Evolutionary conservation across 768 basidiomycete species (phyloP), one percentile per base, ranked within the genome.

Genomic region (Rhodosporidiobolus odoratus): DNA sequence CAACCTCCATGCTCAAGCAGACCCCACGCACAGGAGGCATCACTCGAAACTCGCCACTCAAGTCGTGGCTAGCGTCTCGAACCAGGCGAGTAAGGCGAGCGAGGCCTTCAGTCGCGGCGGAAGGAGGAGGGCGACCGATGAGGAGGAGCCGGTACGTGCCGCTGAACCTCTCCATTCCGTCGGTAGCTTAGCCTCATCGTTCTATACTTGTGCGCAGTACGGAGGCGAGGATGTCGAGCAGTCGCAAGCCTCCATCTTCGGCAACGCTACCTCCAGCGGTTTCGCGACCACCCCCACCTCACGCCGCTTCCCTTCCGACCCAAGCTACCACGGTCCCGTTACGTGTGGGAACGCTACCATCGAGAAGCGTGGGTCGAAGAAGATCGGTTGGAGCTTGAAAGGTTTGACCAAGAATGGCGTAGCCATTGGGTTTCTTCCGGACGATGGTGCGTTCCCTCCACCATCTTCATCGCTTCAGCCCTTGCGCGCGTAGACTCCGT

Each of bases 401-500:
- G 66, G 64, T 6, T 54, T 63, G 47, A 32, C 63, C 37, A 71
- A 68, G 57, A 75, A 75, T 62, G 66, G 67, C 41, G 66, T 76
- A 62, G 66, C 47, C 37, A 56, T 72, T 41, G 76, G 76, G 15
- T 68, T 66, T 43, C 62, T 76, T 12, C 71, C 76, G 19, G 72
- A 73, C 37, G 72, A 73, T 41, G 71, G 66, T 65, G 23, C 38
- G 69, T 56, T 9, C 23, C 58, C 7, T 21, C 23, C 40, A 19
- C 30, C 8, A n/a, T 25, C 41, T 41, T 27, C 19, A 12, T 32
- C 25, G 32, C 35, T n/a, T 12, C 54, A 19, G 27, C 34, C 13
- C 27, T 7, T 41, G 12, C 21, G n/a, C 12, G 23, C 21, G 43
- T 43, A 7, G 48, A 50, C 9, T 17, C 48, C 21, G 23, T 13